Evolutionary conservation across 345 rosid species (phyloP).

Genomic region (Brassica carinata): DNA sequence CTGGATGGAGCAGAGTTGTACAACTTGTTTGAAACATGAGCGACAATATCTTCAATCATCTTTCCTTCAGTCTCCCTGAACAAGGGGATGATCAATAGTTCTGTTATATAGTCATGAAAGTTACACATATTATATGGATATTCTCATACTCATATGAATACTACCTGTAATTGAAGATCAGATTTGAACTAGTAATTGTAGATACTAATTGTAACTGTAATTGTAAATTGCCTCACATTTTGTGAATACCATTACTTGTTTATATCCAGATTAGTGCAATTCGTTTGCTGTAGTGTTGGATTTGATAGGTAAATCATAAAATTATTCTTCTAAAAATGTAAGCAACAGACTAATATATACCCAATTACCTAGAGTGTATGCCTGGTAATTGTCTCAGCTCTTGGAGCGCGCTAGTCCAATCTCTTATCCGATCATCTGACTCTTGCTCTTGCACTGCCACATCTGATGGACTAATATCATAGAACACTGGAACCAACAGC

Average conservation of each 20-base stretch:
- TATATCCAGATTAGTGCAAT: too few species aligned
- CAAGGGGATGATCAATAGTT: neutral
- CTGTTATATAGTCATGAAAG: too few species aligned
- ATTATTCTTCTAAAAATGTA: too few species aligned
- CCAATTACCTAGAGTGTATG: neutral
- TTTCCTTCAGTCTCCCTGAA: neutral
- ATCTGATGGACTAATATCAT: slow-evolving; percentile 14
- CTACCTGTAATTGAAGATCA: too few species aligned
- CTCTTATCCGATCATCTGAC: neutral
- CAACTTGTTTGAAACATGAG: neutral
- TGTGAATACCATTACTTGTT: too few species aligned
- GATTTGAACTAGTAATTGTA: too few species aligned
- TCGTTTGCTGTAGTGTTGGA: too few species aligned
- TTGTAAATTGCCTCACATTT: neutral
- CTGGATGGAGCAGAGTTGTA: neutral
- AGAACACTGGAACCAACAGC: slow-evolving; percentile 30
- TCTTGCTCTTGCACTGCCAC: neutral
- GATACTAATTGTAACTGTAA: too few species aligned
- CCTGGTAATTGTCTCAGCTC: neutral
- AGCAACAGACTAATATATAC: neutral
- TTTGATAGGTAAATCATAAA: too few species aligned
- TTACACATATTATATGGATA: neutral
- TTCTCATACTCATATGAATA: too few species aligned
- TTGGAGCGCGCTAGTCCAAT: slow-evolving; percentile 5
- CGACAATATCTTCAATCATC: neutral